These are phyloP conservation scores for Nicotiana knightiana DNA, from an alignment of 257 asterid species.

Conservation along the genomic window DNA sequence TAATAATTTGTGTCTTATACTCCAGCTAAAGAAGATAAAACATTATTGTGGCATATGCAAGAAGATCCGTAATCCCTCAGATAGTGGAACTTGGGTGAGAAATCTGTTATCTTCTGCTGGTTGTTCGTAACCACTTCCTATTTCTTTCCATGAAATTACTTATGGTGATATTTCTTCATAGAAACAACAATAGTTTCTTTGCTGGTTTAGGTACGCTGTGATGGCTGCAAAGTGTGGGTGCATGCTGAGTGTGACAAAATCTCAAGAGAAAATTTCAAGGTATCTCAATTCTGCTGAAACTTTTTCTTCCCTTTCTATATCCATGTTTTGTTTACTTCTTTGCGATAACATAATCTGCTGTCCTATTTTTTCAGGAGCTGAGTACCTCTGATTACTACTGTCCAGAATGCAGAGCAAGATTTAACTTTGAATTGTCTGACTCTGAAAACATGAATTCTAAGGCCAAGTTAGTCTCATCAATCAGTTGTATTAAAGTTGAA, in stretches of 20 bases:
- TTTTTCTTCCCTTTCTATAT: conserved; percentile 10
- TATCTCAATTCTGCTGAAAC: conserved; percentile 18
- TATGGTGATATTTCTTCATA: not conserved
- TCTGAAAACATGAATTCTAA: conserved; percentile 58
- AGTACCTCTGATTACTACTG: conserved; percentile 69
- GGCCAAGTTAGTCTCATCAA: conserved; percentile 46
- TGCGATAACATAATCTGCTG: not conserved
- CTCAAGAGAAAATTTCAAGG: conserved; percentile 53
- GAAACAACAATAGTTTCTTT: not conserved
- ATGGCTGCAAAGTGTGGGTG: conserved; percentile 98
- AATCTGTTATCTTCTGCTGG: conserved; percentile 11
- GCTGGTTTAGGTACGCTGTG: conserved; percentile 62
- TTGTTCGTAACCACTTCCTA: not conserved
- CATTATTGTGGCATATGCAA: conserved; percentile 96
- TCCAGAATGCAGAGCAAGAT: conserved; percentile 98
- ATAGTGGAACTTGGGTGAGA: conserved; percentile 89
- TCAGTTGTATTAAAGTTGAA: not conserved
- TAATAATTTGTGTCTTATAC: conserved; percentile 22
- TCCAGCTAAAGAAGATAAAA: conserved; percentile 77
- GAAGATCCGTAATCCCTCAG: conserved; percentile 75
- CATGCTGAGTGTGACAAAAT: conserved; percentile 93
- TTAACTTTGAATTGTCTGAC: conserved; percentile 92
- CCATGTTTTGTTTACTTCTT: conserved; percentile 6
- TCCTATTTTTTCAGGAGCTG: conserved; percentile 47
- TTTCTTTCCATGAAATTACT: conserved; percentile 2